phyloP scores from a whole-genome alignment of 139 green algal genomes.

The Picochlorum costavermella region DNA sequence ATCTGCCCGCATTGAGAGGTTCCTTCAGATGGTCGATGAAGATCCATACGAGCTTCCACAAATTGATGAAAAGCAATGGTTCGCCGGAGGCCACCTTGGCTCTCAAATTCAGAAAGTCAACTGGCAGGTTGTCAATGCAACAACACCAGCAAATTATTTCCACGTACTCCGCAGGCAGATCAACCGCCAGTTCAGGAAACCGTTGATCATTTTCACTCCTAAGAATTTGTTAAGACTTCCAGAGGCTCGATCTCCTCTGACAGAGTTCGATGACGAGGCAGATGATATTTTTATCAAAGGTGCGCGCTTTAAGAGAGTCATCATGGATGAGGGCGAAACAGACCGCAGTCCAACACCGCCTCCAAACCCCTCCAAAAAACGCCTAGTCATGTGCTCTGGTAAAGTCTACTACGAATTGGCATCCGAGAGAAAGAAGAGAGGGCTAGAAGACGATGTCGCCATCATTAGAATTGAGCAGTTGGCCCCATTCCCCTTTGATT shows the following conservation, averaged over 20 bases:
- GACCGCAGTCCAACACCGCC: slow-evolving; percentile 54
- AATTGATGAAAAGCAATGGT: slow-evolving; percentile 74
- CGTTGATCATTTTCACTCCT: slow-evolving; percentile 85
- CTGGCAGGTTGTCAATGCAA: slow-evolving; percentile 89
- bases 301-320: slow-evolving; percentile 93
- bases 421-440: slow-evolving; percentile 64
- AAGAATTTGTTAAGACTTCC: slow-evolving; percentile 95
- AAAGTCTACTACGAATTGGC: slow-evolving; percentile 98
- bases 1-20: slow-evolving; percentile 81
- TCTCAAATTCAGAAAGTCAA: slow-evolving; percentile 83
- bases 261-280: slow-evolving; percentile 87
- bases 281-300: slow-evolving; percentile 70
- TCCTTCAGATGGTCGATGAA: slow-evolving; percentile 88
- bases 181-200: slow-evolving; percentile 92
- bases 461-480: slow-evolving; percentile 93
- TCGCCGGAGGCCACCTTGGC: slow-evolving; percentile 71
- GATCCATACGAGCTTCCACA: slow-evolving; percentile 79
- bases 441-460: slow-evolving; percentile 57
- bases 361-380: slow-evolving; percentile 53
- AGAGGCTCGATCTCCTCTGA: slow-evolving; percentile 64
- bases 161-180: slow-evolving; percentile 86
- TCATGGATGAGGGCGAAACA: slow-evolving; percentile 84
- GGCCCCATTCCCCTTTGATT: slow-evolving; percentile 94
- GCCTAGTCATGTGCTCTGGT: slow-evolving; percentile 86
- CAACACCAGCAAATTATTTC: slow-evolving; percentile 98